These are phyloP conservation scores for Lumnitzera littorea DNA, from an alignment of 345 rosid species.

Conservation along the genomic window DNA sequence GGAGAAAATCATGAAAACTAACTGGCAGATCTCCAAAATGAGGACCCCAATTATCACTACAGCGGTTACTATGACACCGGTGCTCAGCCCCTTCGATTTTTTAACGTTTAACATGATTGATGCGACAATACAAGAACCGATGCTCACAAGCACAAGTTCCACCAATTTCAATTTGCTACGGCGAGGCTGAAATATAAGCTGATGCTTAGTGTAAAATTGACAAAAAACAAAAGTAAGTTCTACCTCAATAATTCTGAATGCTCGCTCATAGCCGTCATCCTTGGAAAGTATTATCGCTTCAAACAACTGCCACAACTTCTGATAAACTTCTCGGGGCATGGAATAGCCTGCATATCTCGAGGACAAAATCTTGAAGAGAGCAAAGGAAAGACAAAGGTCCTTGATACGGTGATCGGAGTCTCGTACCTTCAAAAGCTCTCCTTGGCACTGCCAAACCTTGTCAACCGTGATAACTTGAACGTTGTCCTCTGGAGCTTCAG, in stretches of 20 bases:
- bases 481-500: too few species aligned
- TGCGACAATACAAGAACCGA: neutral
- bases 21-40: neutral
- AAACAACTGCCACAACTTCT: neutral
- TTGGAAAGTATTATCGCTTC: neutral
- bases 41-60: neutral
- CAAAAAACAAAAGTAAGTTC: slow-evolving; percentile 2
- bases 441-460: too few species aligned
- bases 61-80: neutral
- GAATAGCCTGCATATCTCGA: too few species aligned
- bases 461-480: too few species aligned
- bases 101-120: too few species aligned
- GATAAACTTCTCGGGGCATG: too few species aligned
- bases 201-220: neutral
- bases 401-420: too few species aligned
- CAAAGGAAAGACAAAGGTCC: too few species aligned
- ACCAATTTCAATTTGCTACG: neutral
- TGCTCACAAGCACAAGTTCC: neutral
- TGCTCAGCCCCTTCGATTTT: too few species aligned
- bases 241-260: neutral
- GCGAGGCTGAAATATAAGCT: neutral
- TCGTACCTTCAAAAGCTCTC: too few species aligned
- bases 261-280: neutral
- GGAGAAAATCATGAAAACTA: neutral
- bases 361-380: too few species aligned